Evolutionary conservation across 1,284 basidiomycete genomes (phyloP), one percentile per base, ranked within the genome.

Genomic region (Cerioporus squamosus): DNA sequence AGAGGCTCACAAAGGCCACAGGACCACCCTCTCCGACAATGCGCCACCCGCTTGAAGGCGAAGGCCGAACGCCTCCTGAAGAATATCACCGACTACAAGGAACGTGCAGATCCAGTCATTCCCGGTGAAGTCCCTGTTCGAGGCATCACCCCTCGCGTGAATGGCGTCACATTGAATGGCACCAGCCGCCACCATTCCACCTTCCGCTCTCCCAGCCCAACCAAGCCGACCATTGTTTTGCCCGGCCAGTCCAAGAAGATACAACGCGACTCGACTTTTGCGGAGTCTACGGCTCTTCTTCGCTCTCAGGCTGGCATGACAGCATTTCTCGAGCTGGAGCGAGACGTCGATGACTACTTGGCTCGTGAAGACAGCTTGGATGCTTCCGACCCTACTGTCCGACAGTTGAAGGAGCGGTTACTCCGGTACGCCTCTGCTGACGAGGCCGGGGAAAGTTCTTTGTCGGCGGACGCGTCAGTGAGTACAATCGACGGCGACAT

Each of bases 51-150:
- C 46, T 82, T 97, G 65, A 84, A 85, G 65, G 78, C 80, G 65
- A 95, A 95, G 73, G 89, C 94, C 0, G 90, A 94, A 57, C 82
- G 88, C 65, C 82, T 98, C 26, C 84, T 98, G 31, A 86, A 87
- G 67, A 90, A 96, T 68, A 88, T 98, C 63, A 92, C 91, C 2
- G 97, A 98, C 73, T 86, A 88, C 62, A 90, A 89, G 68, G 94
- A 97, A 64, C 83, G 89, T 51, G 76, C 78, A 6, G 88, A 88
- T 66, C 88, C 87, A 18, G 70, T 70, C 61, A 86, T 86, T 48
- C 86, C 86, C 29, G 68, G 76, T 45, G 77, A 83, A 60, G 75
- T 84, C n/a, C 76, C 77, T 57, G 59, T 60, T 4, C 63, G 65
- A 18, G 60, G 64, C 15, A 57, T 64, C 40, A 64, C 66, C 0